Conservation (phyloP, 2,329 filamentous ascomycete species). For the Teratosphaeriaceae sp. region DNA sequence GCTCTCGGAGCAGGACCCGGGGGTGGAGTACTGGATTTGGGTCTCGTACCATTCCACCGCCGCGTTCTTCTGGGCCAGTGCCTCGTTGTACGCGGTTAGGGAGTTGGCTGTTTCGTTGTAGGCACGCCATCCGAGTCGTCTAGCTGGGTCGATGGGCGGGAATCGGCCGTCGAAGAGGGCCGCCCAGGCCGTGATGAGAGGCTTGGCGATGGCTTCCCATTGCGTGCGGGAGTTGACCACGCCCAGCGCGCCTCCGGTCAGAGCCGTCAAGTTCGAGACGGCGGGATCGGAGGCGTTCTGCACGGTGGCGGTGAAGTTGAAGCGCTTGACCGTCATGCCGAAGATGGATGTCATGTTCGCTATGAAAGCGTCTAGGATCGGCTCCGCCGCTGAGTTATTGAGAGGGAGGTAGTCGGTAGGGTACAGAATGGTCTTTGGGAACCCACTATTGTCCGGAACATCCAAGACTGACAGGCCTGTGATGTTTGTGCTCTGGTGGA, state of each 20-base stretch:
- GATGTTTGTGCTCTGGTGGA: slow-evolving; percentile 28
- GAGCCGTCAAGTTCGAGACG: slow-evolving; percentile 26
- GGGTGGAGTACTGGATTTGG: slow-evolving; percentile 30
- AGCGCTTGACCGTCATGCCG: slow-evolving; percentile 32
- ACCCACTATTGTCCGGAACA: slow-evolving; percentile 29
- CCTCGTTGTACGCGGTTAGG: slow-evolving; percentile 16
- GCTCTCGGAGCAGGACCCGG: slow-evolving; percentile 35
- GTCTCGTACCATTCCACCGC: slow-evolving; percentile 35
- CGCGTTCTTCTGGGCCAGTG: slow-evolving; percentile 25
- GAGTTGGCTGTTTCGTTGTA: slow-evolving; percentile 22
- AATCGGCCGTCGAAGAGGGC: slow-evolving; percentile 32
- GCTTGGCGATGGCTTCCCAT: slow-evolving; percentile 22
- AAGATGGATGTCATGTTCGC: slow-evolving; percentile 30
- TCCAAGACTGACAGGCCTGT: slow-evolving; percentile 33
- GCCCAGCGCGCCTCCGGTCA: slow-evolving; percentile 22
- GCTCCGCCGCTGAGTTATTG: slow-evolving; percentile 34
- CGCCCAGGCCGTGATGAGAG: slow-evolving; percentile 29
- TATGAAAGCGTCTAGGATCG: slow-evolving; percentile 33
- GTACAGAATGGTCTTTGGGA: slow-evolving; percentile 36
- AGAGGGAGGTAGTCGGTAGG: slow-evolving; percentile 37
- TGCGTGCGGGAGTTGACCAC: slow-evolving; percentile 30
- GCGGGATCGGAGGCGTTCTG: slow-evolving; percentile 21
- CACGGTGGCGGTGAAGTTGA: slow-evolving; percentile 32
- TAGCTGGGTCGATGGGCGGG: slow-evolving; percentile 34
- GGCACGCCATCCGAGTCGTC: slow-evolving; percentile 14